These are phyloP conservation scores for Dentipellis sp. DNA, from an alignment of 768 basidiomycete species.

Conservation along the genomic window DNA sequence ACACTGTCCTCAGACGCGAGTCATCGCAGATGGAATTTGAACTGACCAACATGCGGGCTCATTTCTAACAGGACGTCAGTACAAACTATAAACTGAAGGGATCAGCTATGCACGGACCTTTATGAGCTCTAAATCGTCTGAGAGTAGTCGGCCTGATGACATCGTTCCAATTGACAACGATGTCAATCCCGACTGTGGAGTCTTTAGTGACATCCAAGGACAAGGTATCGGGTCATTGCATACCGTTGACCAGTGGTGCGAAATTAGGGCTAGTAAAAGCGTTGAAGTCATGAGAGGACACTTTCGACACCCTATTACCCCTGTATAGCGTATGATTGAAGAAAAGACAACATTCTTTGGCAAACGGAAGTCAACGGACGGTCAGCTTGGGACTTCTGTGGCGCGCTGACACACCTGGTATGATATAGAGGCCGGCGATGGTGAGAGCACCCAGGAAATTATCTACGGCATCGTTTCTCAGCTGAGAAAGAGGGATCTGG, in stretches of 20 bases:
- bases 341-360: conserved; percentile 73
- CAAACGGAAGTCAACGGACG: background rate
- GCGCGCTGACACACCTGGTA: conserved; percentile 52
- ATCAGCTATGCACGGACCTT: conserved; percentile 34
- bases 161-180: conserved; percentile 81
- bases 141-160: conserved; percentile 77
- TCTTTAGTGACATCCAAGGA: background rate
- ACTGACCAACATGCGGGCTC: conserved; percentile 72
- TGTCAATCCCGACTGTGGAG: conserved; percentile 74
- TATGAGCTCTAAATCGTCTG: conserved; percentile 74
- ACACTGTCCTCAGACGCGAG: conserved; percentile 1
- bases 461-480: conserved; percentile 92
- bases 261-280: conserved; percentile 86
- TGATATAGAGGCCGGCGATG: conserved; percentile 85
- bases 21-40: background rate
- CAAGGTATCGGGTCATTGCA: background rate
- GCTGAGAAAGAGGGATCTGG: conserved; percentile 84
- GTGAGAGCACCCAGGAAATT: conserved; percentile 85
- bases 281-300: conserved; percentile 73
- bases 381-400: background rate
- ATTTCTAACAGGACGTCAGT: conserved; percentile 43
- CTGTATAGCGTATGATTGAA: conserved; percentile 87
- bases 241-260: conserved; percentile 72
- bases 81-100: background rate
- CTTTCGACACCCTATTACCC: conserved; percentile 78